phyloP scores from a whole-genome alignment of 2,329 filamentous ascomycete genomes.

The Fusarium anguioides region DNA sequence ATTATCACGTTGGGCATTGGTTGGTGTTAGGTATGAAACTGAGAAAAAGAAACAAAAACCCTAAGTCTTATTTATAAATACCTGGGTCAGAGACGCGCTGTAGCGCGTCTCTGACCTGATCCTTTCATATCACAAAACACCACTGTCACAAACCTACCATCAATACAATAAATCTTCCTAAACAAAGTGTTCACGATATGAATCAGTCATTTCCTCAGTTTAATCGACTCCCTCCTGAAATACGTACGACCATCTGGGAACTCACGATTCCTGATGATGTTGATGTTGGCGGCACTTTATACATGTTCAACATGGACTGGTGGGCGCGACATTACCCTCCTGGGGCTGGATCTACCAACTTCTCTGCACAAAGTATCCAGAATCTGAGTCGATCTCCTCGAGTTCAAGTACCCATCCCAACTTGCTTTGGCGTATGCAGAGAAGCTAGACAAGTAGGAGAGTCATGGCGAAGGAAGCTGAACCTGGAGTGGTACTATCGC shows the following conservation, averaged over 20 bases:
- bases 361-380: neutral
- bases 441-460: constrained; percentile 39
- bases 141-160: too few species aligned
- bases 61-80: neutral
- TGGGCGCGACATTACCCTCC: constrained; percentile 12
- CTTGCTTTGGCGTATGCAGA: constrained; percentile 26
- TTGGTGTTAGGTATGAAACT: neutral
- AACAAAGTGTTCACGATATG: neutral
- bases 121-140: neutral
- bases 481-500: constrained; percentile 3
- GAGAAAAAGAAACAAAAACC: neutral
- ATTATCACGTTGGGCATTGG: neutral
- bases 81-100: neutral
- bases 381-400: neutral
- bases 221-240: constrained; percentile 37
- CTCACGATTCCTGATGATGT: constrained; percentile 16
- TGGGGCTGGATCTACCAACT: neutral
- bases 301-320: constrained; percentile 34
- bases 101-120: constrained; percentile 3
- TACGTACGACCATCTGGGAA: constrained; percentile 44
- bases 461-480: constrained; percentile 25
- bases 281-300: constrained; percentile 24
- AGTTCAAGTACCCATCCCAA: constrained; percentile 35
- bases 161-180: neutral
- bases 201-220: constrained; percentile 37